These are phyloP conservation scores for Adansonia grandidieri DNA, from an alignment of 441 rosid species.

Conservation along the genomic window DNA sequence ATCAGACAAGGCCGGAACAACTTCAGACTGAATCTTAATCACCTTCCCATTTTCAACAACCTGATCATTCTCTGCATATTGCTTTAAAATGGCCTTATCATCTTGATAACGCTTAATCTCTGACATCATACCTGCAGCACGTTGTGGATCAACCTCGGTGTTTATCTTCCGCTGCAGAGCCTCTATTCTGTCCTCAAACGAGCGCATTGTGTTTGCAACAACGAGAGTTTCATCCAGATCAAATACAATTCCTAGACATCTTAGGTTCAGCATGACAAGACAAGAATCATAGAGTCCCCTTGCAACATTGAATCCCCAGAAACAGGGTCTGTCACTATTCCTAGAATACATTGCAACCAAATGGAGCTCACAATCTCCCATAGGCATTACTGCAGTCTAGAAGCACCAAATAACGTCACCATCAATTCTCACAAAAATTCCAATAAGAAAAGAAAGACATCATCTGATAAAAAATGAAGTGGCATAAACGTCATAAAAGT, in stretches of 20 bases:
- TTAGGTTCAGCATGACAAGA: conserved; percentile 84
- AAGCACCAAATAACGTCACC: conserved; percentile 35
- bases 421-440: conserved; percentile 19
- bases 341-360: conserved; percentile 89
- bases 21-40: conserved; percentile 69
- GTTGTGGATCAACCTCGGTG: conserved; percentile 40
- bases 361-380: conserved; percentile 87
- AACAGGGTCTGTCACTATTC: conserved; percentile 63
- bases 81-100: conserved; percentile 82
- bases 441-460: background rate
- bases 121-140: conserved; percentile 69
- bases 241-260: conserved; percentile 96
- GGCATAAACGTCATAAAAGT: background rate
- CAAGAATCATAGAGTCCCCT: conserved; percentile 76
- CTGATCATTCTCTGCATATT: conserved; percentile 86
- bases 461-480: background rate
- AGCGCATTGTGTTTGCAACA: conserved; percentile 91
- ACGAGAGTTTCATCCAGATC: conserved; percentile 96
- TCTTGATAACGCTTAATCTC: conserved; percentile 93
- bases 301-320: conserved; percentile 85
- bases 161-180: conserved; percentile 73
- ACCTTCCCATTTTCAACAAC: conserved; percentile 88
- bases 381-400: conserved; percentile 86
- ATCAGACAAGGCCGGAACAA: conserved; percentile 80
- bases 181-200: conserved; percentile 91